Evolutionary conservation across 768 basidiomycete species (phyloP).

Genomic region (Rhodotorula sphaerocarpa): DNA sequence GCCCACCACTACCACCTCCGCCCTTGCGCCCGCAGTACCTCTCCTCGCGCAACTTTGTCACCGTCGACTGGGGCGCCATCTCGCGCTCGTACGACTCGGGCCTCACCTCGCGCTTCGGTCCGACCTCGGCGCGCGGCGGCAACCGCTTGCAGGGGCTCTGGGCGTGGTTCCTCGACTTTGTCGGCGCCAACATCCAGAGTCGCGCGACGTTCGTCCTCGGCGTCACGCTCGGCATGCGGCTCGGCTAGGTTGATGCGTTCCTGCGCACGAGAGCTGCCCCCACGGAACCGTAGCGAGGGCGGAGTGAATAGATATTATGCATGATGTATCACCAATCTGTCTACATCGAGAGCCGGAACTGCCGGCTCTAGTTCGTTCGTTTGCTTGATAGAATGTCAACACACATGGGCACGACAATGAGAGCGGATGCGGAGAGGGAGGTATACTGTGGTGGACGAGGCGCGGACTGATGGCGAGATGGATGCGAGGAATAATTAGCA

Average conservation of each 20-base stretch:
- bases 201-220: conserved; percentile 82
- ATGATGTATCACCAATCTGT: too few species aligned
- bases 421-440: too few species aligned
- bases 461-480: too few species aligned
- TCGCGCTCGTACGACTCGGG: conserved; percentile 65
- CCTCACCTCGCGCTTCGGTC: conserved; percentile 54
- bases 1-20: background rate
- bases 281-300: too few species aligned
- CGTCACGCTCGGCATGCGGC: conserved; percentile 65
- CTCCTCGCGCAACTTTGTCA: conserved; percentile 60
- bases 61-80: conserved; percentile 69
- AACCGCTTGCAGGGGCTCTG: conserved; percentile 62
- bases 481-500: too few species aligned
- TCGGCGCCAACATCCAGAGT: conserved; percentile 87
- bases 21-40: conserved; percentile 66
- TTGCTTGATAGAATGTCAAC: too few species aligned
- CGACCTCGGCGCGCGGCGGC: conserved; percentile 52
- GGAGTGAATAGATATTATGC: too few species aligned
- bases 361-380: too few species aligned
- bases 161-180: conserved; percentile 57
- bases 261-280: too few species aligned
- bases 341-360: too few species aligned
- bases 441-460: too few species aligned
- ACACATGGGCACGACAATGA: too few species aligned
- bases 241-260: conserved; percentile 54